phyloP scores from a whole-genome alignment of 192 early-diverging fungal genomes.

The Coemansia sp. region DNA sequence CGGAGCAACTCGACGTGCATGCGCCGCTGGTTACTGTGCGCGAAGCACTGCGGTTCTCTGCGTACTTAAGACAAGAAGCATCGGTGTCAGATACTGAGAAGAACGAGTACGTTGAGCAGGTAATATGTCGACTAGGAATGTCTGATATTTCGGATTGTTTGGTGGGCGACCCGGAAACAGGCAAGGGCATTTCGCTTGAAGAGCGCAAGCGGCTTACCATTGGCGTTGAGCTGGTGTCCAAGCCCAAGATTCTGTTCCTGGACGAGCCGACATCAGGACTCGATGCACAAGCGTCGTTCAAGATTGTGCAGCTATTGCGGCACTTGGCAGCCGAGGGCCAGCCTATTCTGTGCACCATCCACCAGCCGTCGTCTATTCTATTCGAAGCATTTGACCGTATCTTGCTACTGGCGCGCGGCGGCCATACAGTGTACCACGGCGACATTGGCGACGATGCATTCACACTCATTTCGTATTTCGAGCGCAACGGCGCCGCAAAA shows the following conservation, averaged over 20 bases:
- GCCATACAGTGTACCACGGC: constrained; percentile 79
- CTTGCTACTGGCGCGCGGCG: constrained; percentile 76
- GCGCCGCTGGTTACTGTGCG: constrained; percentile 70
- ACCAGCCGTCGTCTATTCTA: constrained; percentile 81
- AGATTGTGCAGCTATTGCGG: constrained; percentile 73
- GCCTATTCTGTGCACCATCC: constrained; percentile 80
- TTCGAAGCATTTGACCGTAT: constrained; percentile 87
- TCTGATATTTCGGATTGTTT: constrained; percentile 69
- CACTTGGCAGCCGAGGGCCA: constrained; percentile 64
- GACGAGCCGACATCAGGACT: constrained; percentile 90
- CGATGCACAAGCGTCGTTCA: constrained; percentile 74
- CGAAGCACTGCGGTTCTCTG: constrained; percentile 65
- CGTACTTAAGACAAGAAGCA: constrained; percentile 67
- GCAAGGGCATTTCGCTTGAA: constrained; percentile 80
- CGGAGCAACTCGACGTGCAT: constrained; percentile 84
- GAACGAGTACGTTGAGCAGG: constrained; percentile 71
- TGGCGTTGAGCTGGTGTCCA: constrained; percentile 78
- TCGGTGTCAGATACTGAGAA: constrained; percentile 65
- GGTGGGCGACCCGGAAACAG: constrained; percentile 69
- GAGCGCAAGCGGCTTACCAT: constrained; percentile 88
- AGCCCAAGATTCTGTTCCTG: constrained; percentile 79
- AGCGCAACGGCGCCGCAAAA: constrained; percentile 65
- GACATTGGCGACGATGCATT: constrained; percentile 68
- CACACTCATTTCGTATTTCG: constrained; percentile 72
- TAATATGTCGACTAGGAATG: constrained; percentile 75